Conservation (phyloP, 164 flowering plant genomes). For the Sextonia rubra region DNA sequence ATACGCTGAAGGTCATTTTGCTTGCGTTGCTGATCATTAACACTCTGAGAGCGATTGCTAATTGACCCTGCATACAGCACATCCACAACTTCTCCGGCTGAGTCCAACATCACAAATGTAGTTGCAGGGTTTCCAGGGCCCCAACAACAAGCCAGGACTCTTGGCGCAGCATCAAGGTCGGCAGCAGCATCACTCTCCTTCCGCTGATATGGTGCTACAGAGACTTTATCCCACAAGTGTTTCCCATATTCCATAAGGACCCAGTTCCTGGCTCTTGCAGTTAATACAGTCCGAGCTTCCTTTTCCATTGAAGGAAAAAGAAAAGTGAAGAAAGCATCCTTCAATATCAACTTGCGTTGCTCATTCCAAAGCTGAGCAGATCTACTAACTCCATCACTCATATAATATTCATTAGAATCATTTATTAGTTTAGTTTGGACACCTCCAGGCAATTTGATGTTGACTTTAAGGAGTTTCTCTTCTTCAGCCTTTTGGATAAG, state of each 20-base stretch:
- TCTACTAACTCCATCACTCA: constrained; percentile 80
- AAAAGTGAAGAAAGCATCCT: constrained; percentile 61
- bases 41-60: constrained; percentile 66
- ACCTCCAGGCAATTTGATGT: constrained; percentile 53
- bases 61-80: constrained; percentile 74
- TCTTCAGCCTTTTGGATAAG: constrained; percentile 95
- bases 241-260: constrained; percentile 77
- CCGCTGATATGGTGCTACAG: constrained; percentile 78
- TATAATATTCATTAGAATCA: constrained; percentile 59
- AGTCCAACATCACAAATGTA: constrained; percentile 93
- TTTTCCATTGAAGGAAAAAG: constrained; percentile 89
- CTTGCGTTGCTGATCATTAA: constrained; percentile 80
- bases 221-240: constrained; percentile 73
- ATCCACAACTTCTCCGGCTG: constrained; percentile 87
- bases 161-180: constrained; percentile 77
- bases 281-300: constrained; percentile 74
- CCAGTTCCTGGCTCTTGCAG: constrained; percentile 73
- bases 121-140: constrained; percentile 94
- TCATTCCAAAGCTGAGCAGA: constrained; percentile 94
- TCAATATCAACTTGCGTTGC: constrained; percentile 70
- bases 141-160: constrained; percentile 98
- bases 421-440: constrained; percentile 38
- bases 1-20: constrained; percentile 83
- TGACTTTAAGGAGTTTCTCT: constrained; percentile 82
- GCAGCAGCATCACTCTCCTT: constrained; percentile 59